phyloP scores from a whole-genome alignment of 2,329 filamentous ascomycete species.

The Rhynchosporium secalis region DNA sequence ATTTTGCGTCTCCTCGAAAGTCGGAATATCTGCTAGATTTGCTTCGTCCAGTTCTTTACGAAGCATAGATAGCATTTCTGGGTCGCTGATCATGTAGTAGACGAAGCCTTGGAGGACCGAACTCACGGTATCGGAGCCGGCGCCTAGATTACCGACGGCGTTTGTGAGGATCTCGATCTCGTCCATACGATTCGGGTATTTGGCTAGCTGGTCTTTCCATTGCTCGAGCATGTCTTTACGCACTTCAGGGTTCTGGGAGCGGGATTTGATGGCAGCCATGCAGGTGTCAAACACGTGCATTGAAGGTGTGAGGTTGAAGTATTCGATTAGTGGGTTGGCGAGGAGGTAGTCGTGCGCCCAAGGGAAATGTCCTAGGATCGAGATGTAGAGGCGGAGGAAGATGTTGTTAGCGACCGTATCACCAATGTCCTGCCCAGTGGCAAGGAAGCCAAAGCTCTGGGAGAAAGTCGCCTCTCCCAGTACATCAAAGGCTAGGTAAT shows the following conservation, averaged over 20 bases:
- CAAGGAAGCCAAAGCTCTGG: slow-evolving; percentile 41
- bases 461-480: slow-evolving; percentile 42
- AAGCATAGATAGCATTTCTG: slow-evolving; percentile 32
- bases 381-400: slow-evolving; percentile 39
- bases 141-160: slow-evolving; percentile 42
- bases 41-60: slow-evolving; percentile 32
- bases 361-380: slow-evolving; percentile 41
- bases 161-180: slow-evolving; percentile 41
- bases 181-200: slow-evolving; percentile 40
- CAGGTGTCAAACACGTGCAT: slow-evolving; percentile 44
- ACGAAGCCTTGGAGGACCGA: slow-evolving; percentile 41
- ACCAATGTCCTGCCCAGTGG: slow-evolving; percentile 40
- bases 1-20: slow-evolving; percentile 37
- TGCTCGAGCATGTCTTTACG: slow-evolving; percentile 43
- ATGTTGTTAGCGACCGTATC: slow-evolving; percentile 42
- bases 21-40: slow-evolving; percentile 23
- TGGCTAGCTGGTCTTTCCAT: slow-evolving; percentile 40
- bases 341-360: slow-evolving; percentile 42
- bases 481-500: slow-evolving; percentile 42
- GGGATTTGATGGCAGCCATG: slow-evolving; percentile 37
- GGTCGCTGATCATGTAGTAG: slow-evolving; percentile 41
- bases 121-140: slow-evolving; percentile 44
- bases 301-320: slow-evolving; percentile 40
- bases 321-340: slow-evolving; percentile 43
- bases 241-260: slow-evolving; percentile 39